These are phyloP conservation scores for Microsporum canis DNA, from an alignment of 2,329 filamentous ascomycete species.

Conservation along the genomic window DNA sequence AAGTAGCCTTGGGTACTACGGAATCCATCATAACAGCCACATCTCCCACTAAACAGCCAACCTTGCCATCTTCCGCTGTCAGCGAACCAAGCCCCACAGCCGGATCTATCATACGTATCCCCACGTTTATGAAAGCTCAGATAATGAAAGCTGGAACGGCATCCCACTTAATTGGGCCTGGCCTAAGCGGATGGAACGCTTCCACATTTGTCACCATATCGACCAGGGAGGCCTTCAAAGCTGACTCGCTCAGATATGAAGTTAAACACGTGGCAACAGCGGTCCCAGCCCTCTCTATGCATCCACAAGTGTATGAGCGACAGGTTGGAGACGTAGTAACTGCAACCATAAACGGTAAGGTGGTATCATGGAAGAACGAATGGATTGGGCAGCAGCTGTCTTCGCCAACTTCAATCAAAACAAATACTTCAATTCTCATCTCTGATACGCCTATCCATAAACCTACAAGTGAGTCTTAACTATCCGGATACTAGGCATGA, in stretches of 20 bases:
- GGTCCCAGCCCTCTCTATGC: background rate
- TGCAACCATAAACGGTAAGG: slow-evolving; percentile 6
- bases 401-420: background rate
- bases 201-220: background rate
- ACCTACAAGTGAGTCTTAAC: background rate
- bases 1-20: background rate
- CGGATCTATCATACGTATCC: background rate
- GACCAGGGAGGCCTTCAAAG: background rate
- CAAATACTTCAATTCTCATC: background rate
- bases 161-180: background rate
- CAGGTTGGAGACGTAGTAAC: slow-evolving; percentile 6
- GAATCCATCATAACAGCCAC: background rate
- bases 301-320: background rate
- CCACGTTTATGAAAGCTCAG: background rate
- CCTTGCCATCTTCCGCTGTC: background rate
- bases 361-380: slow-evolving; percentile 9
- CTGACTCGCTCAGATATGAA: background rate
- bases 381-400: background rate
- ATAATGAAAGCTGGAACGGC: background rate
- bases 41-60: background rate
- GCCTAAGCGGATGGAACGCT: background rate
- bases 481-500: background rate
- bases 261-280: background rate
- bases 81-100: background rate
- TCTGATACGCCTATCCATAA: background rate